Base-by-base conservation (phyloP, 2,329 filamentous ascomycete genomes). In the Pseudocercospora musae region DNA sequence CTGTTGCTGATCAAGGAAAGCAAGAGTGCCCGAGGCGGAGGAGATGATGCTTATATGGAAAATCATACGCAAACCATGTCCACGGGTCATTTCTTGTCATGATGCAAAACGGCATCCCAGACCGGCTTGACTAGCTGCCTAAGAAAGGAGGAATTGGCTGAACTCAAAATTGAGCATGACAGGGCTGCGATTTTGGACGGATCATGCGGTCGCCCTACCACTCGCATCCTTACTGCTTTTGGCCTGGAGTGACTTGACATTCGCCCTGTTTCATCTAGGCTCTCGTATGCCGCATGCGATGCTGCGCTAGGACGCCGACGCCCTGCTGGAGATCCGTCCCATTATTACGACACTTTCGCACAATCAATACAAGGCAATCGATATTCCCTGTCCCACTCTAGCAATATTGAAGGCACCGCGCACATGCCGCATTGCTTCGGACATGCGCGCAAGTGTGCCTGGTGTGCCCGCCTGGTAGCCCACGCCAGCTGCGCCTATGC, bases 61-160 rank as follows among this genome's bases (percentile, higher is more conserved):
- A 48, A 42, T 53, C 60, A 46, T 42, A 61, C 57, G 58, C 60
- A 62, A 48, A 59, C 58, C 50, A 65, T 62, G 58, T 62, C 46
- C 44, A 59, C 49, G 60, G 59, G 50, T 68, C 65, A 70, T 67
- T 67, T 69, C 33, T 37, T 37, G 65, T 65, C 65, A 62, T 70
- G 67, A 70, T 66, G 67, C 67, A 70, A 68, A 63, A 67, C 66
- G 59, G 60, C 58, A 60, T 62, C 53, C 57, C 64, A 62, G 33
- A 50, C 62, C 64, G 50, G 56, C 33, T 37, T 37, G 33, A 37
- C 33, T 46, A 40, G 63, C 63, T 66, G 63, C 63, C 63, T 66
- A 62, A 52, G 55, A 23, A 63, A 63, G 57, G 64, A 58, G 59
- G 58, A 48, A 50, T 61, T 54, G 59, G 59, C 62, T 52, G 21